Evolutionary conservation across 345 rosid genomes (phyloP).

Genomic region (Moringa oleifera): DNA sequence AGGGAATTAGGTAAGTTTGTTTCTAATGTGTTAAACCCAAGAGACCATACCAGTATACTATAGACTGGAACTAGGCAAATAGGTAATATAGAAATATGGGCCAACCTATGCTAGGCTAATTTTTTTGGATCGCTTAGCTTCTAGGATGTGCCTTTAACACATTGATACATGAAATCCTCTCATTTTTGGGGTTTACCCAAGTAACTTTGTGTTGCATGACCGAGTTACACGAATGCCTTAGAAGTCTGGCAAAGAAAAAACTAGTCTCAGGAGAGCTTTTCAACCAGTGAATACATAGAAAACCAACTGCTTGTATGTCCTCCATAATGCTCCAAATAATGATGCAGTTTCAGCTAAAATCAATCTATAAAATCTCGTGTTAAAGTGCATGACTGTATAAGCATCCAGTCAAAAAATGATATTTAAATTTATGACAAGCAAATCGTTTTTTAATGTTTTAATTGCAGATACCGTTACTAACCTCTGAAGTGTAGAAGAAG

Average conservation of each 20-base stretch:
- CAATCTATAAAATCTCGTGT: background rate
- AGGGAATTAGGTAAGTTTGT: background rate
- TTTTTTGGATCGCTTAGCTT: background rate
- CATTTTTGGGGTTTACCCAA: background rate
- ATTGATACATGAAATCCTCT: background rate
- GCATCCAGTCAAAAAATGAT: background rate
- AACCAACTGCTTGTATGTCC: background rate
- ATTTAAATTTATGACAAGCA: background rate
- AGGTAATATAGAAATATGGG: background rate
- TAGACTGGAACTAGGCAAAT: background rate
- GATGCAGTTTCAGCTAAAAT: background rate
- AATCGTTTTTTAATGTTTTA: constrained; percentile 1
- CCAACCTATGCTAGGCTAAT: background rate
- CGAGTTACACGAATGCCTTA: background rate
- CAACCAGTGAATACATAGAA: background rate
- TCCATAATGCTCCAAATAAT: background rate
- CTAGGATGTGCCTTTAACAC: background rate
- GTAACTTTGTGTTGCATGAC: background rate
- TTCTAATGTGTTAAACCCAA: background rate
- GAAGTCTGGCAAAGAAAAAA: background rate
- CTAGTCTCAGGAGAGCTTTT: background rate
- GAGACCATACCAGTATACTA: background rate
- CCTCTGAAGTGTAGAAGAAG: constrained; percentile 44
- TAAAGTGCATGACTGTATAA: background rate
- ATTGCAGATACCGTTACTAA: constrained; percentile 17